Percentiles rank a stretch among this genome's conserved stretches.
phyloP scores from a whole-genome alignment of 75 land plant genomes.

The Sequoia sempervirens region DNA sequence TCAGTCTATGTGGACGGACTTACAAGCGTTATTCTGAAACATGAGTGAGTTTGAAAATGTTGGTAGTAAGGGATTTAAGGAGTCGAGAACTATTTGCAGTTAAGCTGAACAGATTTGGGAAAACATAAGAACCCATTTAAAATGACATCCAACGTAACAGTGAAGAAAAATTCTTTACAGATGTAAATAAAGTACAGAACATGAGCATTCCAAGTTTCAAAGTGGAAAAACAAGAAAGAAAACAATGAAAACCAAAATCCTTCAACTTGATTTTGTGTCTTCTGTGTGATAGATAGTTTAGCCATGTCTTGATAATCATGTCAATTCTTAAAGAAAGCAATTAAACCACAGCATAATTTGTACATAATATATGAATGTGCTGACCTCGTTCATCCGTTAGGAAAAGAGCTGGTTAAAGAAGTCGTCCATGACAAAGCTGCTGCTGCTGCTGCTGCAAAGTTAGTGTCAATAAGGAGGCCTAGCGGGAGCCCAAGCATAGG shows the following conservation, averaged over 20 bases:
- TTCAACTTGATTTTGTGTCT: neutral
- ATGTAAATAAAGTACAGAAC: neutral
- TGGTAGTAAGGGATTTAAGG: neutral
- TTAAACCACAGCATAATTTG: slow-evolving; percentile 2
- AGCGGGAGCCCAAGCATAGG: slow-evolving; percentile 5
- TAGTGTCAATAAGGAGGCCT: neutral
- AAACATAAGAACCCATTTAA: neutral
- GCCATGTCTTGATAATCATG: neutral
- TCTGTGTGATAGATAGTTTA: neutral
- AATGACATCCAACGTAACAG: neutral
- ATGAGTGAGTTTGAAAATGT: too few relatives aligned
- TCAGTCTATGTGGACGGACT: too few relatives aligned
- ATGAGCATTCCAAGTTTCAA: neutral
- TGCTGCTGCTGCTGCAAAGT: neutral
- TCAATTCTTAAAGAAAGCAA: slow-evolving; percentile 4
- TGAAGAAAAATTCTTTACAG: neutral
- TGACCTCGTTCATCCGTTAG: neutral
- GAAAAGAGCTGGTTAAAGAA: too few relatives aligned
- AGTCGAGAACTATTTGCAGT: neutral
- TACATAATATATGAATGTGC: slow-evolving; percentile 12
- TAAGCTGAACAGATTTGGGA: neutral
- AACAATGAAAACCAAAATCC: neutral
- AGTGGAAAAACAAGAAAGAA: neutral
- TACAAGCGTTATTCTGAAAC: too few relatives aligned
- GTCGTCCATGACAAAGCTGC: too few relatives aligned